phyloP scores from a whole-genome alignment of 371 early-diverging fungal genomes.

The Coemansia sp. region DNA sequence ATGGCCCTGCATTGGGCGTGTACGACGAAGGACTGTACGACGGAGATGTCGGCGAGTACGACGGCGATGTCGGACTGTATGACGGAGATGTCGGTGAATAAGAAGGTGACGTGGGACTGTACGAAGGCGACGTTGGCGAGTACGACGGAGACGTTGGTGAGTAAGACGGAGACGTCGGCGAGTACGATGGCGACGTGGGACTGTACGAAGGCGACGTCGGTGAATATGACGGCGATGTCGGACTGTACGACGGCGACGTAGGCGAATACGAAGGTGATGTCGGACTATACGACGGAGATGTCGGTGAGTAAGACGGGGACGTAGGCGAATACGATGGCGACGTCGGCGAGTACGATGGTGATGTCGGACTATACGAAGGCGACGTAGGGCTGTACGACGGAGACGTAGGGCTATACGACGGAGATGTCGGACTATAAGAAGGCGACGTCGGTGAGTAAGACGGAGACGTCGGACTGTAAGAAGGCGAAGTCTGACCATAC shows the following conservation, averaged over 20 bases:
- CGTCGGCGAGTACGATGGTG: slow-evolving; percentile 68
- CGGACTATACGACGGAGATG: slow-evolving; percentile 80
- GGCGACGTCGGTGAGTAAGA: slow-evolving; percentile 58
- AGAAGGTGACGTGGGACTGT: slow-evolving; percentile 48
- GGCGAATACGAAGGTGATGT: slow-evolving; percentile 68
- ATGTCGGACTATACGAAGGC: slow-evolving; percentile 65
- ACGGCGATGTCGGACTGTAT: slow-evolving; percentile 69
- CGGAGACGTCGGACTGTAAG: slow-evolving; percentile 66
- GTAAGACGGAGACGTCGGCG: slow-evolving; percentile 75
- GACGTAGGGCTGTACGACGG: slow-evolving; percentile 63
- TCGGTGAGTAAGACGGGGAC: slow-evolving; percentile 67
- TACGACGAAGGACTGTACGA: slow-evolving; percentile 57
- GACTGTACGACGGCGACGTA: slow-evolving; percentile 45
- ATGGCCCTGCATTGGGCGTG: slow-evolving; percentile 44
- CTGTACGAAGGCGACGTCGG: slow-evolving; percentile 74
- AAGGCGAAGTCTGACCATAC: slow-evolving; percentile 62
- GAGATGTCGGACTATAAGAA: slow-evolving; percentile 60
- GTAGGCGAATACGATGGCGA: slow-evolving; percentile 83
- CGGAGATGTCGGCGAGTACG: slow-evolving; percentile 59
- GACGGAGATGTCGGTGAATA: slow-evolving; percentile 54
- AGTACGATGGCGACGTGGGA: slow-evolving; percentile 50
- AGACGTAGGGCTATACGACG: slow-evolving; percentile 48
- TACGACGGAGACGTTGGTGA: slow-evolving; percentile 68
- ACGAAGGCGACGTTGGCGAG: slow-evolving; percentile 49
- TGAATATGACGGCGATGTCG: slow-evolving; percentile 50